Conservation (phyloP, 192 early-diverging fungal genomes). For the Podila minutissima region DNA sequence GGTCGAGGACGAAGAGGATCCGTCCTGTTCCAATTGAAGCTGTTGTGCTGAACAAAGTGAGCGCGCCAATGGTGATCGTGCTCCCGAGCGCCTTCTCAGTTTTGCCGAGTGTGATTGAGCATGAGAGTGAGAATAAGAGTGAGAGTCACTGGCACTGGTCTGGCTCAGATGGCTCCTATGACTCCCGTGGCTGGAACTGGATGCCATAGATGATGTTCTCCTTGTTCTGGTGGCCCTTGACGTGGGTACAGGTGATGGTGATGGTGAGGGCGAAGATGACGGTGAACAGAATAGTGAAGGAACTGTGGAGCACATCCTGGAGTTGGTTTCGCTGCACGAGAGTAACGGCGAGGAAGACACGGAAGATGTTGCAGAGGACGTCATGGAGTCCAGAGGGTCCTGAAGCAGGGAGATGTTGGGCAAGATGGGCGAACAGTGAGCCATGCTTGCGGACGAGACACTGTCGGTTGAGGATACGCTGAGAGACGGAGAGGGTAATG, state of each 20-base stretch:
- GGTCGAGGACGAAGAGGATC: background rate
- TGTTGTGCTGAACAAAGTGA: background rate
- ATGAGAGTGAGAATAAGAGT: background rate
- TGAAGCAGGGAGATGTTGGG: slow-evolving; percentile 21
- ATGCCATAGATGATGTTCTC: slow-evolving; percentile 25
- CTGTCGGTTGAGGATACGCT: slow-evolving; percentile 45
- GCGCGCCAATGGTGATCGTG: background rate
- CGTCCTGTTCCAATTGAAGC: background rate
- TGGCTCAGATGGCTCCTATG: slow-evolving; percentile 2
- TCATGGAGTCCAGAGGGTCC: slow-evolving; percentile 14
- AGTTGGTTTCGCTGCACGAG: slow-evolving; percentile 12
- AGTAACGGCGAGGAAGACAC: slow-evolving; percentile 24
- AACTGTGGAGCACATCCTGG: slow-evolving; percentile 7
- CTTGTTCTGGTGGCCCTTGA: slow-evolving; percentile 13
- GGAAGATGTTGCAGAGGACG: slow-evolving; percentile 17
- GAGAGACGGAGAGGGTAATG: slow-evolving; percentile 46
- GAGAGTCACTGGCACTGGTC: background rate
- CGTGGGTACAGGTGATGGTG: slow-evolving; percentile 18
- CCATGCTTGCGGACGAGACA: slow-evolving; percentile 43
- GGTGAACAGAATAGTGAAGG: slow-evolving; percentile 9
- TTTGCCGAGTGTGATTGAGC: background rate
- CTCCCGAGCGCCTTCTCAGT: background rate
- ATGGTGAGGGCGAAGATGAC: slow-evolving; percentile 16
- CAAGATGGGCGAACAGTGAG: slow-evolving; percentile 41
- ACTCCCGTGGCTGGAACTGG: slow-evolving; percentile 30